Evolutionary conservation across 352 stramenopile genomes (phyloP), one percentile per base, ranked within the genome.

Genomic region (Globisporangium mamillatum): DNA sequence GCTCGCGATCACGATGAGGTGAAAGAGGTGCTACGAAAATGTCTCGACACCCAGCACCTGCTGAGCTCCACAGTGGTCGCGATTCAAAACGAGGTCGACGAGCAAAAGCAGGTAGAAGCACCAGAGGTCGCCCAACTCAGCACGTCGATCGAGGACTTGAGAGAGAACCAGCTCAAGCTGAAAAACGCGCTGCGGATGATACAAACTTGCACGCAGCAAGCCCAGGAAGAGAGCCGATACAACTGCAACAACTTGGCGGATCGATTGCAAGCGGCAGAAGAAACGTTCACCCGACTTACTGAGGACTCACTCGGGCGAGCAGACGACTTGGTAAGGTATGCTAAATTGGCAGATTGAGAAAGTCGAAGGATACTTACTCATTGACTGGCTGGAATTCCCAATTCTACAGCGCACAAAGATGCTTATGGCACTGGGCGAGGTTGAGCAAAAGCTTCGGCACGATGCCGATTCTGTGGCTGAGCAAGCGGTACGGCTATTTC

Each of bases 31-130:
- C 32, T 90, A 24, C 75, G 78, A 12, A 91, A 88, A 50, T 87
- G 75, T 44, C 69, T 88, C 1, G 81, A 91, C 27, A 82, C 78
- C 25, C 81, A 91, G 53, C 81, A 91, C 36, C 64, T 90, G 50
- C 60, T 91, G 25, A 89, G 83, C 63, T 68, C 72, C 20, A 89
- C 78, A 0, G 72, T 91, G 7, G 81, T 91, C 18, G 74, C 77
- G 53, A 62, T 91, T 24, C 81, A 90, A 70, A 72, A 64, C 6
- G 83, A 90, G 16, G 56, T 88, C 14, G 81, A 90, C 25, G 70
- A 81, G 20, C 56, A 74, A 16, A 78, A 78, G 48, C 74, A 56
- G 25, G 38, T 24, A 24, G 52, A 56, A 22, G 27, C 14, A 22
- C 53, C 27, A 4, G 52, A 44, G 10, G 36, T 32, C 46, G 27